These are phyloP conservation scores for Boletus rufocinnamomeus DNA, from an alignment of 768 basidiomycete genomes.

Conservation along the genomic window DNA sequence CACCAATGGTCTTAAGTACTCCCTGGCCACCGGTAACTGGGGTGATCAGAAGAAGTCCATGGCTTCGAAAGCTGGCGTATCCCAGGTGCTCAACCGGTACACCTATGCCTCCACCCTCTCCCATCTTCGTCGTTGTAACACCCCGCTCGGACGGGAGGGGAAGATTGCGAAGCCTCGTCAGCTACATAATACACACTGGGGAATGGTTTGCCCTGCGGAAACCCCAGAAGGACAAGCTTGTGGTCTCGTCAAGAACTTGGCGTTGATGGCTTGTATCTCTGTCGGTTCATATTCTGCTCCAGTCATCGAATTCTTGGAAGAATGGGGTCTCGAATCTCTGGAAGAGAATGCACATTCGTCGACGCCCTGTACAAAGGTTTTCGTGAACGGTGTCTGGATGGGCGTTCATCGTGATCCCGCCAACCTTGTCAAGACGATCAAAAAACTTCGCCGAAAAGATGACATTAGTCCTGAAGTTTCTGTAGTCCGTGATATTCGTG, in stretches of 20 bases:
- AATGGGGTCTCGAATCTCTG: constrained; percentile 95
- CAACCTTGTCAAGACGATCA: constrained; percentile 89
- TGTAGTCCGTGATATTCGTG: constrained; percentile 96
- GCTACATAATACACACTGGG: constrained; percentile 99
- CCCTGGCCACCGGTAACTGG: constrained; percentile 98
- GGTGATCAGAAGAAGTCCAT: constrained; percentile 99
- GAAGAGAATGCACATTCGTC: constrained; percentile 90
- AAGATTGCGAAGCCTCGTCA: constrained; percentile 99
- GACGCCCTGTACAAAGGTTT: constrained; percentile 90
- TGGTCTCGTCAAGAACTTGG: constrained; percentile 97
- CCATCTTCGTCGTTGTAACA: constrained; percentile 97
- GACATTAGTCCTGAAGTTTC: constrained; percentile 96
- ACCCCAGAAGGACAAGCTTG: constrained; percentile 99
- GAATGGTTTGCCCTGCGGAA: constrained; percentile 99
- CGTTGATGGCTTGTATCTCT: constrained; percentile 96
- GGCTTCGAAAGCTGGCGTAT: constrained; percentile 97
- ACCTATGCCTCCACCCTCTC: constrained; percentile 98
- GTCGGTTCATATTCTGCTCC: constrained; percentile 95
- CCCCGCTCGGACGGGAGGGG: constrained; percentile 95
- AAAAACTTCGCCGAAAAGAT: constrained; percentile 88
- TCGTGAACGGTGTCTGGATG: constrained; percentile 99
- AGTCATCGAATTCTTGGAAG: constrained; percentile 97
- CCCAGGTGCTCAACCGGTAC: constrained; percentile 97
- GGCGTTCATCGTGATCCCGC: constrained; percentile 96
- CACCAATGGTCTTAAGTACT: constrained; percentile 97